Percentiles rank a stretch among this genome's conserved stretches.
These are phyloP conservation scores for Pestalotiopsis sp. DNA, from an alignment of 2,329 filamentous ascomycete species.

Conservation along the genomic window DNA sequence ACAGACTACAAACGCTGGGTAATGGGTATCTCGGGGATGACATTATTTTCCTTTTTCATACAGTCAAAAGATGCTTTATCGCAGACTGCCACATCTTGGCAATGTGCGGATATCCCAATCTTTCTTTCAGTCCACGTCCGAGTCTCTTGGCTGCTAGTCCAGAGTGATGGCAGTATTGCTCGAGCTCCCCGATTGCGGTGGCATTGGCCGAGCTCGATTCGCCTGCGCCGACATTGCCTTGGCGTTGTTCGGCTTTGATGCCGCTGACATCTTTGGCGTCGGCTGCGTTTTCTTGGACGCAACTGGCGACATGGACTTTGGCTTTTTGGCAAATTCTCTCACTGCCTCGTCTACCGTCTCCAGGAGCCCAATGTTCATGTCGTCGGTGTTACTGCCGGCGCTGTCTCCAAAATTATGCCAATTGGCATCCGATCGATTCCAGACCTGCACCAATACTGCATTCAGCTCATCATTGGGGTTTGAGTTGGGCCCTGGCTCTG, in stretches of 20 bases:
- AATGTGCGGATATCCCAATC: neutral
- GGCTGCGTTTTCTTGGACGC: constrained; percentile 23
- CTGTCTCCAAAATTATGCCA: constrained; percentile 39
- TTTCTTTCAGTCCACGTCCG: neutral
- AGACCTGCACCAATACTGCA: constrained; percentile 29
- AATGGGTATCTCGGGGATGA: constrained; percentile 7
- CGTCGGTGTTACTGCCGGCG: constrained; percentile 42
- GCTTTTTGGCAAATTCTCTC: neutral
- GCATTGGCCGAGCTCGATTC: constrained; percentile 3
- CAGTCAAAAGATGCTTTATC: neutral
- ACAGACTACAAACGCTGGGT: neutral
- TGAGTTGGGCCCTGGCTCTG: constrained; percentile 24
- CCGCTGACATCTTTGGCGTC: neutral
- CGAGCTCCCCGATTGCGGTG: constrained; percentile 2
- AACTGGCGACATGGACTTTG: constrained; percentile 16
- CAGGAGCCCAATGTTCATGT: constrained; percentile 49
- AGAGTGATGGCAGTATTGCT: neutral
- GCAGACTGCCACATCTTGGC: neutral
- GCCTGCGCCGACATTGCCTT: constrained; percentile 3
- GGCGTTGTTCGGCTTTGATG: constrained; percentile 1
- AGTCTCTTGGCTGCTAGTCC: neutral
- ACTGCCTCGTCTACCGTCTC: constrained; percentile 50
- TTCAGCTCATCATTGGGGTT: constrained; percentile 32
- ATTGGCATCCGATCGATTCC: constrained; percentile 25
- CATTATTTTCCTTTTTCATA: neutral